Conservation (phyloP, 352 stramenopile species). For the Peronosclerospora sorghi region DNA sequence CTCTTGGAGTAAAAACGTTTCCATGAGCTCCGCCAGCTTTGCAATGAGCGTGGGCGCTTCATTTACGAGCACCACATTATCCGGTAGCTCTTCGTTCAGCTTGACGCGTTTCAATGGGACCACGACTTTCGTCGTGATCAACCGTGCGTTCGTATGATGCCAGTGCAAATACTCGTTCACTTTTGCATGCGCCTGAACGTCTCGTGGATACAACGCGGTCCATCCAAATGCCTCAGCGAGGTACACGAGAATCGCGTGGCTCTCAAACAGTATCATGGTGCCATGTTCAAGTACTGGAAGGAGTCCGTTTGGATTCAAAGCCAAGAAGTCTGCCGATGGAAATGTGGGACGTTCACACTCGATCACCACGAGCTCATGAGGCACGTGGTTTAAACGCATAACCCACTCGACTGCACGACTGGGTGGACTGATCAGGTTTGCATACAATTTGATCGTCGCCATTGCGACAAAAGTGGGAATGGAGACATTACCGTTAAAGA, state of each 20-base stretch:
- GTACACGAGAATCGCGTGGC: slow-evolving; percentile 42
- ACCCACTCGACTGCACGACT: slow-evolving; percentile 23
- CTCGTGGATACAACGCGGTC: slow-evolving; percentile 38
- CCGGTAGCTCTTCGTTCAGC: slow-evolving; percentile 6
- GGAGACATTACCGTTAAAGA: no score
- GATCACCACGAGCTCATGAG: slow-evolving; percentile 18
- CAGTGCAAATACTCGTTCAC: slow-evolving; percentile 59
- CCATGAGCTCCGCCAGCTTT: slow-evolving; percentile 24
- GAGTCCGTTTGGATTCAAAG: slow-evolving; percentile 24
- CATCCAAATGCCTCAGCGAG: slow-evolving; percentile 35
- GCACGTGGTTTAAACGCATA: slow-evolving; percentile 27
- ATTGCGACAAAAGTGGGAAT: no score
- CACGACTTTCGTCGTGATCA: slow-evolving; percentile 34
- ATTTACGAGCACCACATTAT: slow-evolving; percentile 10
- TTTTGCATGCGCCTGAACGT: slow-evolving; percentile 35
- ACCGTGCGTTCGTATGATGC: slow-evolving; percentile 50
- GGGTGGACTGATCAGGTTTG: slow-evolving; percentile 30
- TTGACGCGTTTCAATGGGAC: slow-evolving; percentile 20
- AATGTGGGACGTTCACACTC: slow-evolving; percentile 21
- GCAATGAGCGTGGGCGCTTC: slow-evolving; percentile 7
- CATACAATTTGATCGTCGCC: slow-evolving; percentile 33
- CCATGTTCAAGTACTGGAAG: slow-evolving; percentile 27
- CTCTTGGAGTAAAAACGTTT: slow-evolving; percentile 31
- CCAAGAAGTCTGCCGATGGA: slow-evolving; percentile 20
- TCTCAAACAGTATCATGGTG: slow-evolving; percentile 25